Conservation (phyloP, 768 basidiomycete species). For the Kwoniella sp. region DNA sequence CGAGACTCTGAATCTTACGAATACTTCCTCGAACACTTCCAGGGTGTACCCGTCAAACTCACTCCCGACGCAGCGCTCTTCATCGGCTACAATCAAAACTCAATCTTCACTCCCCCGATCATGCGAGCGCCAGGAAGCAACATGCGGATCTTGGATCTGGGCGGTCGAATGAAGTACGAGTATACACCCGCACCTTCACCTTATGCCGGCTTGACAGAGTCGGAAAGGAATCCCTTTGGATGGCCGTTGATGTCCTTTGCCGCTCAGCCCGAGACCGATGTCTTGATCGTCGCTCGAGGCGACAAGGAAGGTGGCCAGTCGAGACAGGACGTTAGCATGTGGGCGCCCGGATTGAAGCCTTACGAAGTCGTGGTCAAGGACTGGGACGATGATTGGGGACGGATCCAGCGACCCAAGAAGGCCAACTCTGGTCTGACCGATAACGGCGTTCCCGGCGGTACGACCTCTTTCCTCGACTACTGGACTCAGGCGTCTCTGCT, state of each 20-base stretch:
- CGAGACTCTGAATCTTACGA: constrained; percentile 11
- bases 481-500: constrained; percentile 14
- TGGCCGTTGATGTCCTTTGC: constrained; percentile 12
- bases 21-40: constrained; percentile 2
- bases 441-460: constrained; percentile 1
- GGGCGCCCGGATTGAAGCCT: constrained; percentile 2
- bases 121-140: constrained; percentile 17
- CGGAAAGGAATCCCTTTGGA: constrained; percentile 9
- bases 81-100: constrained; percentile 14
- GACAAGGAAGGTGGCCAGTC: constrained; percentile 19
- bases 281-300: constrained; percentile 10
- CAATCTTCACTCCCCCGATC: constrained; percentile 14
- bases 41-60: constrained; percentile 8
- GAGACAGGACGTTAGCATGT: constrained; percentile 7
- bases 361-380: background rate
- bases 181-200: background rate
- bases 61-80: constrained; percentile 13
- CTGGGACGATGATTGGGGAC: constrained; percentile 14
- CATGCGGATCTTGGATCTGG: constrained; percentile 3
- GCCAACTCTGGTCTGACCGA: constrained; percentile 16
- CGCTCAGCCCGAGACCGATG: constrained; percentile 4
- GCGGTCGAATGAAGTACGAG: background rate
- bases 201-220: background rate
- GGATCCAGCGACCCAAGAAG: constrained; percentile 12
- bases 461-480: constrained; percentile 4